These are phyloP conservation scores for Guadua angustifolia DNA, from an alignment of 176 grass and related monocot species.

Conservation along the genomic window DNA sequence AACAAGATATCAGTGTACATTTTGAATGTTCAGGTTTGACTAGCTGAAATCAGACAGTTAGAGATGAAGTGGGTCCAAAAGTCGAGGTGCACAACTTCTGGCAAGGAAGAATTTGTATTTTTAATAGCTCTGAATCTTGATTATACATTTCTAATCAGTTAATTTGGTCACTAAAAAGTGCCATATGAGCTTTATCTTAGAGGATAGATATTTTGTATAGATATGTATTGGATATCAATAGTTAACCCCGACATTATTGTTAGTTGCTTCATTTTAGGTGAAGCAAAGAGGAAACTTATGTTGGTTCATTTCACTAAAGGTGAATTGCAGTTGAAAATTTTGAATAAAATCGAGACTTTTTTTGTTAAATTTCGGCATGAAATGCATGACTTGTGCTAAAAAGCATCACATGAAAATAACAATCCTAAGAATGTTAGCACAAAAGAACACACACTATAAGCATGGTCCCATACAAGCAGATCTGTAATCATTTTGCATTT, in stretches of 20 bases:
- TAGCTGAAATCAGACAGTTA: not conserved
- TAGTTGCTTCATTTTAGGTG: not conserved
- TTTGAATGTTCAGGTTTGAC: not conserved
- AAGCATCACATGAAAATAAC: not conserved
- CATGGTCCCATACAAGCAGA: not conserved
- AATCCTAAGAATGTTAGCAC: not conserved
- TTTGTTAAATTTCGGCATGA: not conserved
- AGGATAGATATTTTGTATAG: not conserved
- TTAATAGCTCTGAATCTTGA: not conserved
- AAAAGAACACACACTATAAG: not conserved
- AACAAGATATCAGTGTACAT: no score
- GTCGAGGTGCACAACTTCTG: not conserved
- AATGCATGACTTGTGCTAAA: not conserved
- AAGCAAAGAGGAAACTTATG: not conserved
- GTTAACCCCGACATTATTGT: not conserved
- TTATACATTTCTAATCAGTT: not conserved
- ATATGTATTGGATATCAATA: not conserved
- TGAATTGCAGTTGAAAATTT: not conserved
- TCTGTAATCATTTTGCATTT: not conserved
- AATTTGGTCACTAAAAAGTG: not conserved
- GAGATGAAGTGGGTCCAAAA: not conserved
- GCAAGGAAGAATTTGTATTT: not conserved
- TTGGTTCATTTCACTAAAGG: not conserved
- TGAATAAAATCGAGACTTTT: not conserved
- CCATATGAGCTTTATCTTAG: not conserved